Evolutionary conservation across 192 early-diverging fungal genomes (phyloP).

Genomic region (Coemansia nantahalensis): DNA sequence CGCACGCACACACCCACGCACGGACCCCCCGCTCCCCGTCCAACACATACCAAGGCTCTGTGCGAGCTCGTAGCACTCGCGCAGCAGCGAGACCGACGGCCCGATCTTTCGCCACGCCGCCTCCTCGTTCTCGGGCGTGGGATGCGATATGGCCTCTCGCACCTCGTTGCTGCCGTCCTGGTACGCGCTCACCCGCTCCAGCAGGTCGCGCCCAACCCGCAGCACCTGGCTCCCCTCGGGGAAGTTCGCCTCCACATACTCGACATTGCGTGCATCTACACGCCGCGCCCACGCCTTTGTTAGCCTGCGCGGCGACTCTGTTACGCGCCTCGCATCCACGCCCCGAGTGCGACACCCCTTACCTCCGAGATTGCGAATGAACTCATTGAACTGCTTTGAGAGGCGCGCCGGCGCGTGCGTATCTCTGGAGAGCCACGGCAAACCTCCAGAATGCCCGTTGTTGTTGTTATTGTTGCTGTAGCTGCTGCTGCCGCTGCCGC

Average conservation of each 20-base stretch:
- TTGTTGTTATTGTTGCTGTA: background rate
- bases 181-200: constrained; percentile 31
- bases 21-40: background rate
- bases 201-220: constrained; percentile 23
- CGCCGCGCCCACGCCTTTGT: background rate
- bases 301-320: background rate
- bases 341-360: background rate
- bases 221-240: constrained; percentile 30
- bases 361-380: constrained; percentile 52
- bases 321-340: background rate
- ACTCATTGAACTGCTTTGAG: constrained; percentile 50
- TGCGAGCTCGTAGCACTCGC: constrained; percentile 80
- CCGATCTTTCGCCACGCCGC: constrained; percentile 83
- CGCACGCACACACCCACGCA: background rate
- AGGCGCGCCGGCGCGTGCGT: constrained; percentile 32
- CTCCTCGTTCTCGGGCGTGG: constrained; percentile 81
- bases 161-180: constrained; percentile 40
- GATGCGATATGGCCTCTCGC: constrained; percentile 76
- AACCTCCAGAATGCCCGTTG: constrained; percentile 10
- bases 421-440: constrained; percentile 18
- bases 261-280: constrained; percentile 30
- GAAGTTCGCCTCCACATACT: constrained; percentile 28
- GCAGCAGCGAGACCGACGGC: constrained; percentile 76
- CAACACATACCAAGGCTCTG: constrained; percentile 65
- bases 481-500: constrained; percentile 10